These are phyloP conservation scores for Pythium monospermum DNA, from an alignment of 352 stramenopile genomes.

Conservation along the genomic window DNA sequence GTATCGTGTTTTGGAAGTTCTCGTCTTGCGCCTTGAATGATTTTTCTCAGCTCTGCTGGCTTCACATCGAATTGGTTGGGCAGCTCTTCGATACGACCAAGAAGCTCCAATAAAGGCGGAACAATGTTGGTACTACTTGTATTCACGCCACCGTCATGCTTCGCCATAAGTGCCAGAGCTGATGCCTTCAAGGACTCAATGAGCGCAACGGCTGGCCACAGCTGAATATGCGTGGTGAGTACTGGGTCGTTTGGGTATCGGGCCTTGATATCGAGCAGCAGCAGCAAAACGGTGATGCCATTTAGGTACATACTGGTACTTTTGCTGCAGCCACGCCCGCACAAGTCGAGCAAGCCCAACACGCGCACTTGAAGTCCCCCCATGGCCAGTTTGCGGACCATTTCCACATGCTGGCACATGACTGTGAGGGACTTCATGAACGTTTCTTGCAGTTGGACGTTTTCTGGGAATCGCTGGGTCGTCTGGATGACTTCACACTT, in stretches of 20 bases:
- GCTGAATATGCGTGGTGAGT: constrained; percentile 10
- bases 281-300: background rate
- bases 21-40: too few species aligned
- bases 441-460: constrained; percentile 5
- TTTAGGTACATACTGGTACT: constrained; percentile 5
- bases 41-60: background rate
- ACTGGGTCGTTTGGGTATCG: constrained; percentile 2
- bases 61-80: background rate
- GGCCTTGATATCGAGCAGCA: constrained; percentile 2
- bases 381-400: constrained; percentile 11
- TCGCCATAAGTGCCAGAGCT: background rate
- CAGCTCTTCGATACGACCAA: background rate
- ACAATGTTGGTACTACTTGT: too few species aligned
- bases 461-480: background rate
- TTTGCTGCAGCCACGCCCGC: background rate
- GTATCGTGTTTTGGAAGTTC: too few species aligned
- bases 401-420: constrained; percentile 11
- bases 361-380: constrained; percentile 10
- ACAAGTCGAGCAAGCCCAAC: constrained; percentile 1
- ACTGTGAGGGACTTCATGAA: constrained; percentile 20
- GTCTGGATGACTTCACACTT: constrained; percentile 19
- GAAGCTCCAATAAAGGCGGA: too few species aligned
- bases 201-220: constrained; percentile 4
- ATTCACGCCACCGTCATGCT: background rate
- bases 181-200: background rate